Evolutionary conservation across 345 rosid species (phyloP), one percentile per base, ranked within the genome.

Genomic region (Angophora floribunda): DNA sequence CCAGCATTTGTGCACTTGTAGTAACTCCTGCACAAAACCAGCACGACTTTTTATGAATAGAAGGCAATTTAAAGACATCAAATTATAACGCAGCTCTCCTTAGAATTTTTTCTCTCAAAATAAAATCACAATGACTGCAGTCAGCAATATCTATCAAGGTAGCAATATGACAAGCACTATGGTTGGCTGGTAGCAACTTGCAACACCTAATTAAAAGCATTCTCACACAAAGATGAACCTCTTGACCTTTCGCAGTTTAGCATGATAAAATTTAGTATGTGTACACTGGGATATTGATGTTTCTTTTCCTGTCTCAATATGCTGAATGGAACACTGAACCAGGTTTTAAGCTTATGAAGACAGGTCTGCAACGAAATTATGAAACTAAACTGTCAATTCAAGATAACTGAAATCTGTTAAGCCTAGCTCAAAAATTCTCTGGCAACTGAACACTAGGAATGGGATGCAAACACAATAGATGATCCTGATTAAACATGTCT

Each of bases 1-100:
- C 97, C 96, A 47, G 94, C 94, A 93, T 95, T 93, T 63, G 99
- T 98, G 94, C 99, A 98, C 93, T 97, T 98, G 93, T 98, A 98
- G 91, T 97, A 98, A 90, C 99, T 98, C 97, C 99, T 98, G 93
- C 92, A 93, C 41, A 89, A 87, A 51, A 82, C 82, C 82, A 75
- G 28, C 26, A 41, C 36, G 28, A 75, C 49, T 47, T 36, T 36
- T 36, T 10, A 41, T 36, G 82, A 26, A 75, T 41, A 1, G 28
- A 14, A 30, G 63, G 86, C 65, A 87, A 86, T 41, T 63, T 24
- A 63, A 86, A 67, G 55, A 32, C 82, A 75, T 75, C 82, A 75
- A 75, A 75, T 75, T 75, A 49, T 75, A 75, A 41, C 41, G 82
- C 47, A 41, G 49, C 49, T 41, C 82, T 75, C 49, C 49, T 75